phyloP scores from a whole-genome alignment of 1,284 basidiomycete species.

The Veloboletus limbatus region DNA sequence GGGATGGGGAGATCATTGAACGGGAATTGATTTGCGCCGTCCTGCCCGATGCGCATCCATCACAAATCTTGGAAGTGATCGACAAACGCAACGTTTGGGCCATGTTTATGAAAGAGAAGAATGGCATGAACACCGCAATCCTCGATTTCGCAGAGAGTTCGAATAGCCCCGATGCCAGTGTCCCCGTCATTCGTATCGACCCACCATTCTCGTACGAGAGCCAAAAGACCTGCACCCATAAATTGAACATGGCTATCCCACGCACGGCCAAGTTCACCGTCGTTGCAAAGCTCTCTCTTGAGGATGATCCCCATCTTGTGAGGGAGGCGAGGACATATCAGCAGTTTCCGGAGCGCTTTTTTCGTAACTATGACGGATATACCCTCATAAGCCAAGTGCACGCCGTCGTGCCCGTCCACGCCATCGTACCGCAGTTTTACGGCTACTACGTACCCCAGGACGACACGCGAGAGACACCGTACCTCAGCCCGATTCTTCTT shows the following conservation, averaged over 20 bases:
- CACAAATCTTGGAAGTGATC: not conserved
- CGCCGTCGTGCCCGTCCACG: slow-evolving; percentile 33
- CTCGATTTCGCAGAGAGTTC: not conserved
- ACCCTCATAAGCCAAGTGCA: slow-evolving; percentile 26
- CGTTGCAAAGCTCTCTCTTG: slow-evolving; percentile 28
- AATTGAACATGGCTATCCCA: slow-evolving; percentile 1
- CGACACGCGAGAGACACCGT: not conserved
- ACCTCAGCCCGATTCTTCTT: slow-evolving; percentile 35
- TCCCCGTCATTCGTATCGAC: slow-evolving; percentile 12
- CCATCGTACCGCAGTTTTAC: slow-evolving; percentile 40
- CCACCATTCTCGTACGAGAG: slow-evolving; percentile 9
- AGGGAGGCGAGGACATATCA: slow-evolving; percentile 34
- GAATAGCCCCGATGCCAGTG: no score
- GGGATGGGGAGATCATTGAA: slow-evolving; percentile 21
- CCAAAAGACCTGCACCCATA: slow-evolving; percentile 13
- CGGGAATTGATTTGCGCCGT: slow-evolving; percentile 16
- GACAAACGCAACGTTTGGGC: not conserved
- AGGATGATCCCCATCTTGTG: slow-evolving; percentile 23
- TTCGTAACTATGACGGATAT: slow-evolving; percentile 36
- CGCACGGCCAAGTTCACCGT: slow-evolving; percentile 35
- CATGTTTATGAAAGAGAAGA: not conserved
- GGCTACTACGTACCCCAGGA: slow-evolving; percentile 33
- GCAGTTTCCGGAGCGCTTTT: slow-evolving; percentile 31
- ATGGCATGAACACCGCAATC: accelerated
- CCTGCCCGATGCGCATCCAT: not conserved